These are phyloP conservation scores for Candida dubliniensis DNA, from an alignment of 1,139 yeast species.

Conservation along the genomic window DNA sequence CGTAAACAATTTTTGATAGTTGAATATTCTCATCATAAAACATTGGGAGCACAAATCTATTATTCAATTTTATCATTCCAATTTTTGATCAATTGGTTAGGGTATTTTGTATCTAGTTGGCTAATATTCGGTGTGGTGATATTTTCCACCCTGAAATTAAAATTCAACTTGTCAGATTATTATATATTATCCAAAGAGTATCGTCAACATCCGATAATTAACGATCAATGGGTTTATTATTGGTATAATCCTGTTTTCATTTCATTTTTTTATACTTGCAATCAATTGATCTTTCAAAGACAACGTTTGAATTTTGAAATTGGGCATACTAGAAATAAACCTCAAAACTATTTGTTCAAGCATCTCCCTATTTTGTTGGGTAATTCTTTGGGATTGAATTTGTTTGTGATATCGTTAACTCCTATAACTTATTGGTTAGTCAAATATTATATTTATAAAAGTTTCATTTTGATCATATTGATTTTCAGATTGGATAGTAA, in stretches of 20 bases:
- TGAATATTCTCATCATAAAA: slow-evolving; percentile 50
- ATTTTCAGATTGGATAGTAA: slow-evolving; percentile 36
- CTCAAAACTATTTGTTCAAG: slow-evolving; percentile 36
- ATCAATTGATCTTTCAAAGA: slow-evolving; percentile 58
- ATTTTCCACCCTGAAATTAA: slow-evolving; percentile 26
- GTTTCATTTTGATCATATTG: slow-evolving; percentile 25
- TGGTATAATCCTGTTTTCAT: slow-evolving; percentile 39
- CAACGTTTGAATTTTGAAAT: slow-evolving; percentile 56
- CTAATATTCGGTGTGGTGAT: slow-evolving; percentile 30
- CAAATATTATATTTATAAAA: slow-evolving; percentile 48
- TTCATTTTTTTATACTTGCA: slow-evolving; percentile 52
- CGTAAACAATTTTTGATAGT: slow-evolving; percentile 54
- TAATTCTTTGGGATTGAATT: slow-evolving; percentile 37
- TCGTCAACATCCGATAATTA: slow-evolving; percentile 54
- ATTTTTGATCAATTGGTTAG: slow-evolving; percentile 34
- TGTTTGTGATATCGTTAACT: slow-evolving; percentile 26
- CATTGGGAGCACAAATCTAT: slow-evolving; percentile 47
- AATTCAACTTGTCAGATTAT: slow-evolving; percentile 24
- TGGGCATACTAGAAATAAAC: slow-evolving; percentile 44
- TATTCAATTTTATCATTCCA: slow-evolving; percentile 46
- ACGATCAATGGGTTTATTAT: slow-evolving; percentile 61
- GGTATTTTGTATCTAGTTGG: slow-evolving; percentile 41
- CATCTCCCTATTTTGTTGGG: slow-evolving; percentile 34
- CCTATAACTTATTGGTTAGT: slow-evolving; percentile 50
- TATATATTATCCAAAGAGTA: slow-evolving; percentile 47